A percentile compares a stretch with the other conserved stretches of the same genome.
Evolutionary conservation across 2,329 filamentous ascomycete species (phyloP).

Genomic region (Canariomyces notabilis): DNA sequence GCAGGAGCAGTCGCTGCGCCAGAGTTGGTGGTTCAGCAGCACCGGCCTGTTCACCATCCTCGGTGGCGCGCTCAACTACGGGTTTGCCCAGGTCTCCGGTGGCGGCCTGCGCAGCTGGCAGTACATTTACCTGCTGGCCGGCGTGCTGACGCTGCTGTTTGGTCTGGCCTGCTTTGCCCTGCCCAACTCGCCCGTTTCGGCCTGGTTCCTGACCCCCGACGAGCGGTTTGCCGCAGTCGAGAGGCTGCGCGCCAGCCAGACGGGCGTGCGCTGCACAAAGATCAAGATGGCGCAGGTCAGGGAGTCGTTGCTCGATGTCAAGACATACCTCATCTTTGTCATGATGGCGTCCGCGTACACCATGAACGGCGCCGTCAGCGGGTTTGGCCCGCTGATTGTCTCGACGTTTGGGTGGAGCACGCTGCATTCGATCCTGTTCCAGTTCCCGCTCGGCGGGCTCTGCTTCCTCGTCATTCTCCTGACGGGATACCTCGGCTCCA

Average conservation of each 20-base stretch:
- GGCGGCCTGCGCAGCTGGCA: conserved; percentile 58
- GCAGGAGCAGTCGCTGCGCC: conserved; percentile 57
- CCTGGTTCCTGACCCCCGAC: conserved; percentile 62
- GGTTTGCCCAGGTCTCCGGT: conserved; percentile 56
- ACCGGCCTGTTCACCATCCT: conserved; percentile 58
- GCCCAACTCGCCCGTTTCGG: conserved; percentile 60
- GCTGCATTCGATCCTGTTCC: conserved; percentile 63
- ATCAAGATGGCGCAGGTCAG: conserved; percentile 56
- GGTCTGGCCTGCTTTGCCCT: conserved; percentile 57
- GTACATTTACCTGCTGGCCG: conserved; percentile 65
- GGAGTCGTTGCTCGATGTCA: conserved; percentile 55
- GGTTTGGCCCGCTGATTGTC: conserved; percentile 68
- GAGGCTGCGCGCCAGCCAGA: conserved; percentile 56
- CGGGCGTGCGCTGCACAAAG: conserved; percentile 55
- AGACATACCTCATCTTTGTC: conserved; percentile 58
- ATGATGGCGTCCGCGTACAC: conserved; percentile 68
- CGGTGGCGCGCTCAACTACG: conserved; percentile 61
- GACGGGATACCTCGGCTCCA: conserved; percentile 59
- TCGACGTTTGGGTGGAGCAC: conserved; percentile 63
- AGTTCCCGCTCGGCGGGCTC: conserved; percentile 69
- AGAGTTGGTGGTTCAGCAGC: conserved; percentile 62
- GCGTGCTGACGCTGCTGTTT: conserved; percentile 58
- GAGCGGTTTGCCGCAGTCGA: conserved; percentile 63
- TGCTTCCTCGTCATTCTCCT: conserved; percentile 62
- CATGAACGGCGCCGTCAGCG: conserved; percentile 65